Percentiles rank a stretch among this genome's conserved stretches.
These are phyloP conservation scores for Globisporangium heterothallicum DNA, from an alignment of 352 stramenopile genomes.

Conservation along the genomic window DNA sequence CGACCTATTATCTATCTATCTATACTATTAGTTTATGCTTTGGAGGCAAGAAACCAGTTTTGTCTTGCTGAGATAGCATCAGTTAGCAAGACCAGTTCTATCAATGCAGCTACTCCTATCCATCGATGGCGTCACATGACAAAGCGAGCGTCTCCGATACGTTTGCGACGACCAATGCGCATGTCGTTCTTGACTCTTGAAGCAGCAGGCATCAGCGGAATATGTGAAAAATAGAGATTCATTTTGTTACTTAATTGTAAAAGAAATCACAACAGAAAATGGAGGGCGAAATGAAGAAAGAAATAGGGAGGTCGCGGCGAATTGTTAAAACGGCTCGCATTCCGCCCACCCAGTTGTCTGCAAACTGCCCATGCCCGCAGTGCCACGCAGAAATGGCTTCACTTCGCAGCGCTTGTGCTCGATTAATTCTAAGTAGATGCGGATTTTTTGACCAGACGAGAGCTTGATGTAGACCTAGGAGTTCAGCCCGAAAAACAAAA, in stretches of 20 bases:
- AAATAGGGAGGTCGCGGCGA: background rate
- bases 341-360: constrained; percentile 56
- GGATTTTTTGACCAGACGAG: constrained; percentile 52
- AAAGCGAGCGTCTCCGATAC: too few species aligned
- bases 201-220: background rate
- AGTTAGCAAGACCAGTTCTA: too few species aligned
- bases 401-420: constrained; percentile 54
- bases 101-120: too few species aligned
- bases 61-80: too few species aligned
- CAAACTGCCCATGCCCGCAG: constrained; percentile 34
- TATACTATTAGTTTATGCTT: constrained; percentile 5
- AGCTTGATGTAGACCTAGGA: constrained; percentile 56
- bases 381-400: constrained; percentile 54
- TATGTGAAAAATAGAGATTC: background rate
- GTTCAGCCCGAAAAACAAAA: background rate
- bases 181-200: too few species aligned
- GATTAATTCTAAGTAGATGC: constrained; percentile 53
- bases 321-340: constrained; percentile 60
- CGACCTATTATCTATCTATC: background rate
- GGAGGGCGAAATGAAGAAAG: constrained; percentile 1
- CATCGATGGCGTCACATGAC: too few species aligned
- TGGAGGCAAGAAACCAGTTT: too few species aligned
- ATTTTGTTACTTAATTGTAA: background rate
- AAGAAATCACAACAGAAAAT: constrained; percentile 6
- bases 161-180: too few species aligned